A percentile compares a stretch with the other conserved stretches of the same genome.
phyloP scores from a whole-genome alignment of 371 early-diverging fungal species.

The Mortierella sp. region DNA sequence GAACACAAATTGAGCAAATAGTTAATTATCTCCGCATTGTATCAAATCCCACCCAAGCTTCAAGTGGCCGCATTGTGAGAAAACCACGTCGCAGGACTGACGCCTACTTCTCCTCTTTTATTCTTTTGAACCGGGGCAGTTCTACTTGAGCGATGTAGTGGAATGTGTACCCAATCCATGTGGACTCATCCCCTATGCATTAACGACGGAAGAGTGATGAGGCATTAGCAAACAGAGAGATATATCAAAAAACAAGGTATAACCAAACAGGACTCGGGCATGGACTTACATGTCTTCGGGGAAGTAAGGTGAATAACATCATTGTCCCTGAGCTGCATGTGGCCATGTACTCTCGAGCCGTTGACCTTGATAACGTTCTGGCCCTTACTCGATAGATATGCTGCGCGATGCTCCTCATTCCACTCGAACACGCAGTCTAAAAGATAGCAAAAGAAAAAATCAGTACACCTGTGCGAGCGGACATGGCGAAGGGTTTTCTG shows the following conservation, averaged over 20 bases:
- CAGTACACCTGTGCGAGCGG: neutral
- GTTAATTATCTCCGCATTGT: too few species aligned
- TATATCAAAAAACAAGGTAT: neutral
- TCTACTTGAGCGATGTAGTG: neutral
- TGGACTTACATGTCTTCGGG: neutral
- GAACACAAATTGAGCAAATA: too few species aligned
- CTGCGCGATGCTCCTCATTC: neutral
- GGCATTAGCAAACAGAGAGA: neutral
- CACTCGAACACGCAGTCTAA: neutral
- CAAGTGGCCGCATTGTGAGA: neutral
- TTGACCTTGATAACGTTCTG: neutral
- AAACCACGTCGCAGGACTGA: neutral
- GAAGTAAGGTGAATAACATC: neutral
- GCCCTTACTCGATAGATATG: neutral
- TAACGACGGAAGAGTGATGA: too few species aligned
- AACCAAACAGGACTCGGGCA: neutral
- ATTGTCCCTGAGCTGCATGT: neutral
- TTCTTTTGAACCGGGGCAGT: neutral
- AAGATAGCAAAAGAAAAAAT: neutral
- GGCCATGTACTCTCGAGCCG: neutral
- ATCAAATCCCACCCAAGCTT: too few species aligned
- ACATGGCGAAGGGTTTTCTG: neutral
- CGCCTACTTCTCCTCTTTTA: neutral
- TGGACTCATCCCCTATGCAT: neutral
- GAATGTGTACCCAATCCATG: neutral